Conservation (phyloP, 2,329 filamentous ascomycete species). For the Diaporthe nobilis region DNA sequence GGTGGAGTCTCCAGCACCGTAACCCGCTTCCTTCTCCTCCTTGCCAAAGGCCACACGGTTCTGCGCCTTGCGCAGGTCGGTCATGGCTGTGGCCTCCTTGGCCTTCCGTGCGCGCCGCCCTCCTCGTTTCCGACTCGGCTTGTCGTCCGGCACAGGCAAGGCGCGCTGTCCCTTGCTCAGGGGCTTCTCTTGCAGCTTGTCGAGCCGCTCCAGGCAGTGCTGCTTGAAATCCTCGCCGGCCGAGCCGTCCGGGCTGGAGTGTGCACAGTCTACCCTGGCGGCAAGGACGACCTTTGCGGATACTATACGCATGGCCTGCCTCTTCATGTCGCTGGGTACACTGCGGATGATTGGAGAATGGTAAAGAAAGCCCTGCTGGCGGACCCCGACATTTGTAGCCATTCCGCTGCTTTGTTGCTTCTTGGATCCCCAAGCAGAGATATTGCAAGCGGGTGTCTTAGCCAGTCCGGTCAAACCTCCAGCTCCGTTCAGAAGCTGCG, state of each 20-base stretch:
- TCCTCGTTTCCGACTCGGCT: conserved; percentile 92
- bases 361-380: conserved; percentile 94
- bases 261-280: conserved; percentile 88
- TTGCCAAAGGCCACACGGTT: conserved; percentile 97
- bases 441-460: conserved; percentile 93
- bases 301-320: conserved; percentile 95
- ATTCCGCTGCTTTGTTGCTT: conserved; percentile 83
- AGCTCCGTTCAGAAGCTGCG: conserved; percentile 94
- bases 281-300: conserved; percentile 95
- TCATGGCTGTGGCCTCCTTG: conserved; percentile 98
- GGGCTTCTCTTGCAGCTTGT: conserved; percentile 92
- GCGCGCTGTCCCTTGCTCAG: conserved; percentile 90
- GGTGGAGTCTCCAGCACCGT: conserved; percentile 87
- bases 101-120: conserved; percentile 91
- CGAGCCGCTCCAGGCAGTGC: conserved; percentile 86
- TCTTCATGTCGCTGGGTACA: conserved; percentile 88
- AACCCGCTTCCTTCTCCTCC: conserved; percentile 94
- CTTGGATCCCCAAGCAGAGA: conserved; percentile 91
- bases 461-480: conserved; percentile 90
- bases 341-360: conserved; percentile 90
- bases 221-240: conserved; percentile 86
- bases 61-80: conserved; percentile 93
- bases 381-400: conserved; percentile 91
- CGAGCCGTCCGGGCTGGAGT: conserved; percentile 84
- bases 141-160: conserved; percentile 93